Base-by-base conservation (phyloP, 768 basidiomycete genomes). In the Collybia nuda region DNA sequence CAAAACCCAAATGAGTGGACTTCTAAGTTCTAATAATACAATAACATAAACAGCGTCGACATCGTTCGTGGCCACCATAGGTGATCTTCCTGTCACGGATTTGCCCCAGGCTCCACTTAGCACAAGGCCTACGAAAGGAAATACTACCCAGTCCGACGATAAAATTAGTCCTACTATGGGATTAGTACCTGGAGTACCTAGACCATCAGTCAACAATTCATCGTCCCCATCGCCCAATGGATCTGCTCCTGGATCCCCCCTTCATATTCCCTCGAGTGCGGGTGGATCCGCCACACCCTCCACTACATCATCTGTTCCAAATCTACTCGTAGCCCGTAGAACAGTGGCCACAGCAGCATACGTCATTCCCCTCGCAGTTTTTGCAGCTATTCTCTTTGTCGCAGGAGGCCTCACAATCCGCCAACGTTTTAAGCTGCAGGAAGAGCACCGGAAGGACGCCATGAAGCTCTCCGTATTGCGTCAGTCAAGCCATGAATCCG, bases 281-380 rank as follows among this genome's bases (percentile, higher is more conserved):
- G 14, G 6, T 32, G 32, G 32, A 32, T 32, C 14, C 32, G 32
- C 9, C 7, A 32, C 32, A 14, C 32, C 32, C 7, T 32, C 36
- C n/a, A 21, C 36, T 26, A 11, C 37, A 8, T 24, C 46, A 39
- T 17, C 39, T 26, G n/a, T 46, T 12, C 53, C 63, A 40, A 56
- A 52, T 21, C 40, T 57, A 28, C 46, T 67, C 7, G 56, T 62
- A 14, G 63, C 65, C 3, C 65, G 59, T 12, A 50, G 50, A 3
- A 44, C 62, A 2, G 65, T 62, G 15, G 62, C 69, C 5, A 53
- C 61, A 3, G 66, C 62, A 6, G 67, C 68, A 14, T 63, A 65
- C 47, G 68, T 66, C 6, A 60, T 72, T 18, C 72, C 71, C 2
- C 58, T 72, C 7, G 67, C 70, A 14, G 56, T 66, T 39, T 57